A percentile compares a stretch with the other conserved stretches of the same genome.
Conservation (phyloP, 495 filamentous ascomycete species). For the Penicillium maclennaniae region DNA sequence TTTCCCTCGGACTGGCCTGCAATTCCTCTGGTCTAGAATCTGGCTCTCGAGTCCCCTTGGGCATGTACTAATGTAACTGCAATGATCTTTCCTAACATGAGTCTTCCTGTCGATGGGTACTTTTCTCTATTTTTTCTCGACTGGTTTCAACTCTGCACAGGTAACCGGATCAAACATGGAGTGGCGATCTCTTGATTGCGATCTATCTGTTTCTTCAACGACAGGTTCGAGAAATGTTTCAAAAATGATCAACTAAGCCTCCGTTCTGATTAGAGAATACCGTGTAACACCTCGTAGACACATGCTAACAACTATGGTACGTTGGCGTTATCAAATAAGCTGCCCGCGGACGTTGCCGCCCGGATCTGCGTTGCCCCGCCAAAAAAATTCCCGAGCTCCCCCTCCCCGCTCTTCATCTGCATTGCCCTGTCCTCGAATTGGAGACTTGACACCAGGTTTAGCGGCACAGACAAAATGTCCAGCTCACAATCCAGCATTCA, state of each 20-base stretch:
- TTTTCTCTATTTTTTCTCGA: background rate
- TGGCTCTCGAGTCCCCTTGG: background rate
- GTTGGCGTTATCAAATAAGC: background rate
- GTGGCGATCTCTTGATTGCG: background rate
- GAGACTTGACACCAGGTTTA: background rate
- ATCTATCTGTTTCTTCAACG: conserved; percentile 2
- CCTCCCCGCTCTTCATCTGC: conserved; percentile 6
- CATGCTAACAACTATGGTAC: background rate
- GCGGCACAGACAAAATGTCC: conserved; percentile 22
- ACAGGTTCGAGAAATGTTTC: background rate
- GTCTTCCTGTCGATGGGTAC: background rate
- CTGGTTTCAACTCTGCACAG: conserved; percentile 1
- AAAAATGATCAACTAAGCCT: background rate
- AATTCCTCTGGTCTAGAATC: background rate
- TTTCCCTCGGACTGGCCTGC: background rate
- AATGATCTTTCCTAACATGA: too few relatives aligned
- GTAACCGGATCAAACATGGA: background rate
- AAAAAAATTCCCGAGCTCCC: conserved; percentile 20
- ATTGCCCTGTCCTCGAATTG: background rate
- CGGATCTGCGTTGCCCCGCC: conserved; percentile 25
- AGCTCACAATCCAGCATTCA: conserved; percentile 29
- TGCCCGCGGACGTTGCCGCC: conserved; percentile 7
- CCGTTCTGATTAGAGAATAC: background rate
- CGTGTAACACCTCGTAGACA: background rate
- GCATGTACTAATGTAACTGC: background rate